phyloP scores from a whole-genome alignment of 768 basidiomycete genomes.

The Pseudohyphozyma bogoriensis region DNA sequence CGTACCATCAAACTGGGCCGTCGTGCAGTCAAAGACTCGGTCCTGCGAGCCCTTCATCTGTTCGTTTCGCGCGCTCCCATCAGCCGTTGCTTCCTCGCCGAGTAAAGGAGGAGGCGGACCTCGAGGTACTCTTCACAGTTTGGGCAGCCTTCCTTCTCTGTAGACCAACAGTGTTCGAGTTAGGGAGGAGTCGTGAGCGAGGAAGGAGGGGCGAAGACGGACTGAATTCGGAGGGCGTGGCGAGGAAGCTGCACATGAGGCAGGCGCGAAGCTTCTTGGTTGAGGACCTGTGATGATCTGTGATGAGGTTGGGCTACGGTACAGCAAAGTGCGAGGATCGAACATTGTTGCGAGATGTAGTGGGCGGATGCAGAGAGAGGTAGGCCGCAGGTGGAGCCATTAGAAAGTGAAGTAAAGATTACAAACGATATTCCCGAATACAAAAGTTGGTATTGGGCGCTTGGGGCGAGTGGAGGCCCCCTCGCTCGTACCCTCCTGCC shows the following conservation, averaged over 20 bases:
- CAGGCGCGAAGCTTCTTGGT: conserved; percentile 75
- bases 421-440: no score
- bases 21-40: conserved; percentile 74
- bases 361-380: neutral
- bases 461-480: no score
- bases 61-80: neutral
- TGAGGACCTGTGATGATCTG: conserved; percentile 15
- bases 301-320: no score
- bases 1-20: conserved; percentile 82
- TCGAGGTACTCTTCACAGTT: conserved; percentile 95
- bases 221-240: conserved; percentile 70
- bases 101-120: conserved; percentile 45
- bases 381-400: neutral
- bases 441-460: neutral
- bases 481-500: no score
- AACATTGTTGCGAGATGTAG: neutral
- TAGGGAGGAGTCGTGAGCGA: no score
- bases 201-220: no score
- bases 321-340: neutral
- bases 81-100: neutral
- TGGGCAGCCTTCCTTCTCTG: conserved; percentile 80
- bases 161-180: no score
- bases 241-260: conserved; percentile 83
- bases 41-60: conserved; percentile 84
- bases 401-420: neutral